Evolutionary conservation across 2,329 filamentous ascomycete genomes (phyloP).

Genomic region (Nemania bipapillata): DNA sequence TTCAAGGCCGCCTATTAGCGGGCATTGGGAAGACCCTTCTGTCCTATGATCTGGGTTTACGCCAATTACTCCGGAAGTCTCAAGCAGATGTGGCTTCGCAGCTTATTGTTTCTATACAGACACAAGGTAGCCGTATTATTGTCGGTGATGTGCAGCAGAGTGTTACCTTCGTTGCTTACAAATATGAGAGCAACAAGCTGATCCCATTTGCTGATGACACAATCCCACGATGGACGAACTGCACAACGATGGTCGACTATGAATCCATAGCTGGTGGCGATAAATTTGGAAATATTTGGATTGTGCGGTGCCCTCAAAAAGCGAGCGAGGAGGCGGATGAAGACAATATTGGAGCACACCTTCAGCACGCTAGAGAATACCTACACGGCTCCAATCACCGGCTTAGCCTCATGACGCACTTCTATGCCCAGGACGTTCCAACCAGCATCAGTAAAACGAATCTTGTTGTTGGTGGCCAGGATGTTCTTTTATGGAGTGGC

Average conservation of each 20-base stretch:
- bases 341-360: conserved; percentile 86
- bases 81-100: conserved; percentile 82
- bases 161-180: conserved; percentile 92
- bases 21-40: conserved; percentile 84
- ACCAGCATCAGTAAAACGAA: conserved; percentile 89
- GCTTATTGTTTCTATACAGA: conserved; percentile 87
- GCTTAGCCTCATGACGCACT: conserved; percentile 85
- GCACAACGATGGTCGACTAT: conserved; percentile 94
- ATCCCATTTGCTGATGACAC: conserved; percentile 95
- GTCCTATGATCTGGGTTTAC: conserved; percentile 92
- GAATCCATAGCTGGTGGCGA: conserved; percentile 94
- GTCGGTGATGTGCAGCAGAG: conserved; percentile 94
- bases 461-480: conserved; percentile 88
- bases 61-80: conserved; percentile 89
- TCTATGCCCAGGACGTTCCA: conserved; percentile 90
- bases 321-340: conserved; percentile 91
- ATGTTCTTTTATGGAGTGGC: conserved; percentile 92
- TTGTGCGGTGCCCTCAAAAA: conserved; percentile 86
- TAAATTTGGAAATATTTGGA: conserved; percentile 97
- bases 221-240: conserved; percentile 88
- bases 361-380: conserved; percentile 90
- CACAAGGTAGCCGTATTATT: conserved; percentile 89
- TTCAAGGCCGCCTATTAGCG: conserved; percentile 89
- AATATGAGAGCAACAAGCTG: conserved; percentile 87
- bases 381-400: conserved; percentile 89